These are phyloP conservation scores for Amauroascus niger DNA, from an alignment of 2,329 filamentous ascomycete species.

Conservation along the genomic window DNA sequence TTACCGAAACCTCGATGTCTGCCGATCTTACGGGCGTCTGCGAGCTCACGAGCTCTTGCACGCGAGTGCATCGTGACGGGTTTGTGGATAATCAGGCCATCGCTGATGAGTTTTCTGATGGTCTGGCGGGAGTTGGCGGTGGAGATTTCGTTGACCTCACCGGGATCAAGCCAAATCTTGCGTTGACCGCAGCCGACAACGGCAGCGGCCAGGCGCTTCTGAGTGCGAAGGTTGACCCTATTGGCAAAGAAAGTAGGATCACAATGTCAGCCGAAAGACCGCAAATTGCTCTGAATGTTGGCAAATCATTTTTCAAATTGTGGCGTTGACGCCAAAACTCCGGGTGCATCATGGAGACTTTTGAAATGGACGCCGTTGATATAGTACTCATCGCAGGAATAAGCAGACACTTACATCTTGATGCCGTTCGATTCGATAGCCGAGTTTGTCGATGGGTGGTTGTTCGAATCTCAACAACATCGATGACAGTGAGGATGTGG, in stretches of 20 bases:
- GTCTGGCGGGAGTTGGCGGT: slow-evolving; percentile 99
- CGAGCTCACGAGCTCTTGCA: slow-evolving; percentile 89
- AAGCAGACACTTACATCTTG: slow-evolving; percentile 19
- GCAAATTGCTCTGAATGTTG: background rate
- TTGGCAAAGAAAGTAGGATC: slow-evolving; percentile 19
- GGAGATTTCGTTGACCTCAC: slow-evolving; percentile 98
- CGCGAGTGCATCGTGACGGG: slow-evolving; percentile 99
- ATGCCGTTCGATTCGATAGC: slow-evolving; percentile 19
- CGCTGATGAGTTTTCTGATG: slow-evolving; percentile 97
- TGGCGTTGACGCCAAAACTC: background rate
- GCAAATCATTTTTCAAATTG: background rate
- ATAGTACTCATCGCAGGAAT: background rate
- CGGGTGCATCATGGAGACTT: background rate
- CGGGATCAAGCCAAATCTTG: slow-evolving; percentile 99
- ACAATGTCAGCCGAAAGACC: slow-evolving; percentile 20
- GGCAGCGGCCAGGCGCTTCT: slow-evolving; percentile 99
- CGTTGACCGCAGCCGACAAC: slow-evolving; percentile 98
- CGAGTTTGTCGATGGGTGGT: slow-evolving; percentile 16
- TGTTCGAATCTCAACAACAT: slow-evolving; percentile 17
- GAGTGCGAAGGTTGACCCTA: slow-evolving; percentile 99
- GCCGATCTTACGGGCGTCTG: slow-evolving; percentile 85
- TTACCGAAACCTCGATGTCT: slow-evolving; percentile 99
- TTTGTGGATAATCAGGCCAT: slow-evolving; percentile 99
- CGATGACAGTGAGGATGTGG: slow-evolving; percentile 8
- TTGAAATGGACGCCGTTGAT: background rate